Evolutionary conservation across 2,329 filamentous ascomycete species (phyloP), one percentile per base, ranked within the genome.

Genomic region (Aschersonia sp.): DNA sequence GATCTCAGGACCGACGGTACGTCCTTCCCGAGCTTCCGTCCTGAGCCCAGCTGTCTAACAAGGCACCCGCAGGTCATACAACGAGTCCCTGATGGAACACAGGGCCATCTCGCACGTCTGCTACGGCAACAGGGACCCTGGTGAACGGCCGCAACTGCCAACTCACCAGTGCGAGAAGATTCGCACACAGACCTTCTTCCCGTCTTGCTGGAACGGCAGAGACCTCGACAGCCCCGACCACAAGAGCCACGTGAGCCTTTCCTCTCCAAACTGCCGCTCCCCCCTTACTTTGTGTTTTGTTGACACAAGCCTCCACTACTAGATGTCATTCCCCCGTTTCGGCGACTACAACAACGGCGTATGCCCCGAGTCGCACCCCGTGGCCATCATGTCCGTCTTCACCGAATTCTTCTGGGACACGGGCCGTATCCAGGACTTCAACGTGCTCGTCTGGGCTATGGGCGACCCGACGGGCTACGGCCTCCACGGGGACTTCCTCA

Each of bases 191-290:
- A 64, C 79, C 28, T 73, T 71, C 56, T 80, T 81, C 58, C 77
- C 76, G 1, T 71, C 71, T 4, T 82, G 79, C 65, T 82, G 79
- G 79, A 70, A 83, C 51, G 79, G 79, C 35, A 63, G 65, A 43
- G 71, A 78, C 52, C 55, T 77, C 29, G 76, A 81, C 56, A 68
- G 69, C 5, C 45, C 64, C 1, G 66, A 79, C 58, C 76, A 81
- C 59, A 72, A 70, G 54, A 73, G 63, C 46, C 78, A 81, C 54
- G 69, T 81, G 52, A 47, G 53, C 49, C 7, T 5, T 6, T 7
- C 31, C 30, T 2, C 7, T 12, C 3, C 32, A 12, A 7, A 38
- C 7, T 9, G 32, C 7, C 32, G 12, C 7, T 38, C 32, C 12
- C 3, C 32, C 32, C 32, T 4, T 7, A 3, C 12, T 7, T 12